Percentiles rank a stretch among this genome's conserved stretches.
Evolutionary conservation across 148 eudicot species (phyloP).

Genomic region (Rhododendron kiyosumense): DNA sequence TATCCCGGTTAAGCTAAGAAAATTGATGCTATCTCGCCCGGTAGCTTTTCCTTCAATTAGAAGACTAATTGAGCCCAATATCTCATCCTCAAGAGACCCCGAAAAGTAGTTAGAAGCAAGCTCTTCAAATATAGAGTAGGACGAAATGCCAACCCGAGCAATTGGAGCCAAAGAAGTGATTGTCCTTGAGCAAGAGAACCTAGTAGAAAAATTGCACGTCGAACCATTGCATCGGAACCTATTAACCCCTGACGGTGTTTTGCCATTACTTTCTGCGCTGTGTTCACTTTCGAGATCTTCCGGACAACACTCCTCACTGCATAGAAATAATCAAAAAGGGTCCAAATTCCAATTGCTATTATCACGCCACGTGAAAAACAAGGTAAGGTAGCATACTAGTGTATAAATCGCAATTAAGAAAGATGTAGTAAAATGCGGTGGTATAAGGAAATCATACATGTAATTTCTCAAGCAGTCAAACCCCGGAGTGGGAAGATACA

Average conservation of each 20-base stretch:
- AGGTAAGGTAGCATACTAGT: too few species aligned
- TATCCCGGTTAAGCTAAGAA: slow-evolving; percentile 65
- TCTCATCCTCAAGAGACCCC: slow-evolving; percentile 63
- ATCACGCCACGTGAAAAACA: not conserved
- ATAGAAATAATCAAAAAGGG: slow-evolving; percentile 11
- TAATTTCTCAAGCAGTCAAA: slow-evolving; percentile 49
- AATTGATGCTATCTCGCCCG: slow-evolving; percentile 46
- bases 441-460: slow-evolving; percentile 33
- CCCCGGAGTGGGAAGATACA: slow-evolving; percentile 36
- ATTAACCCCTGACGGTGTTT: not conserved
- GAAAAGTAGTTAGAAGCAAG: slow-evolving; percentile 44
- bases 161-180: slow-evolving; percentile 72
- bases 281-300: slow-evolving; percentile 25
- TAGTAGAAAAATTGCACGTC: slow-evolving; percentile 40
- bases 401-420: not conserved
- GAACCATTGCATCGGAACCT: slow-evolving; percentile 26
- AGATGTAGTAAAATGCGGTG: not conserved
- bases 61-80: slow-evolving; percentile 48
- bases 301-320: slow-evolving; percentile 47
- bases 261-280: not conserved
- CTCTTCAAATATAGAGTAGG: slow-evolving; percentile 44
- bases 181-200: slow-evolving; percentile 63
- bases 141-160: slow-evolving; percentile 56
- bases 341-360: not conserved
- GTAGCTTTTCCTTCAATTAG: slow-evolving; percentile 74